Evolutionary conservation across 306 rosid species (phyloP), one percentile per base, ranked within the genome.

Genomic region (Cicer judaicum): DNA sequence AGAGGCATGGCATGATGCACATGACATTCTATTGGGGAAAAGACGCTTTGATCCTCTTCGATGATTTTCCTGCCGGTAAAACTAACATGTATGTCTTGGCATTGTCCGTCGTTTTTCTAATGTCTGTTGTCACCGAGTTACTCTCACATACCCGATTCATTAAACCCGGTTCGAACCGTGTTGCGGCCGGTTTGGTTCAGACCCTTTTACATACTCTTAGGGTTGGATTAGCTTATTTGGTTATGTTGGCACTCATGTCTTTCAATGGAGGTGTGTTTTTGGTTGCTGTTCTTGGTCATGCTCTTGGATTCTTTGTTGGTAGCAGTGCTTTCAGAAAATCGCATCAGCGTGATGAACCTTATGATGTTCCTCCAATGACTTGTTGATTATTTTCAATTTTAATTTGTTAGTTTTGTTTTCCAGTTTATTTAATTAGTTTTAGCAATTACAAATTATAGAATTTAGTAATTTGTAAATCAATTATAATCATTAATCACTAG

Each of bases 21-120:
- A 91, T 94, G 98, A 84, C 88, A 70, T 87, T 94, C 85, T 91
- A 82, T 73, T 94, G 96, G 97, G 97, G 98, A 6, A 75, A 73
- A 0, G 68, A 84, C 2, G 70, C 89, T 0, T 79, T 86, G 74
- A 78, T 94, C 49, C 86, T 94, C 54, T 91, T 91, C 89, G 2
- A 60, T n/a, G 4, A 7, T 1, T 94, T 96, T 94, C 98, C 98
- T 0, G 97, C 87, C 3, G 81, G 66, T 0, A 70, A 78, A 49
- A 2, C 88, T 1, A 79, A 76, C 29, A 89, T 89, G 91, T 94
- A 91, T 61, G 79, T 21, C 0, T 19, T 88, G 55, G 86, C 93
- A 0, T 54, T 91, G 54, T 1, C 90, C 16, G 42, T 77, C 6
- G 81, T 94, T 0, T 94, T 94, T 50, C 47, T 64, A 39, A 80